Evolutionary conservation across 2,329 filamentous ascomycete species (phyloP).

Genomic region (Microdochium paspali): DNA sequence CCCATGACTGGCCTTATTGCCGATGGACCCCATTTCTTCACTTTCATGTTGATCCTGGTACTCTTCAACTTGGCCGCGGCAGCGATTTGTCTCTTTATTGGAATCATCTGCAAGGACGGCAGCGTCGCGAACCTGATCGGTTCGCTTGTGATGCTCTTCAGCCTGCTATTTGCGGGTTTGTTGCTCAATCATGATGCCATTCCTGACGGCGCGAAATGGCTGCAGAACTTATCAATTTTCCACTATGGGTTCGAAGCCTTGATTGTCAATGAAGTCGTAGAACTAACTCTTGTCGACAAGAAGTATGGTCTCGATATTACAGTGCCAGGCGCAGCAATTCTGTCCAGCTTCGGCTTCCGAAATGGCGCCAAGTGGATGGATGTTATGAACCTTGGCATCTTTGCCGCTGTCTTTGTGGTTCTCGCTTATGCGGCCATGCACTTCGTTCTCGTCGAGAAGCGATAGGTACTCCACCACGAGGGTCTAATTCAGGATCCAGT

Average conservation of each 20-base stretch:
- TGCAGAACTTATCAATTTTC: conserved; percentile 93
- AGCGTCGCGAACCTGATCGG: conserved; percentile 91
- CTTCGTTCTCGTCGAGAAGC: conserved; percentile 80
- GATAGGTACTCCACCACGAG: conserved; percentile 31
- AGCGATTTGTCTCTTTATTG: conserved; percentile 90
- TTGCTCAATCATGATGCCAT: conserved; percentile 93
- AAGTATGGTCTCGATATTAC: conserved; percentile 96
- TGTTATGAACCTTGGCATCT: conserved; percentile 69
- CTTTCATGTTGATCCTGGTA: conserved; percentile 84
- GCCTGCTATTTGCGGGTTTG: conserved; percentile 85
- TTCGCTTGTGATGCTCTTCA: conserved; percentile 95
- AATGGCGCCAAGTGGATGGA: conserved; percentile 81
- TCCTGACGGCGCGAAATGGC: conserved; percentile 74
- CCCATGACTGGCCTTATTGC: conserved; percentile 93
- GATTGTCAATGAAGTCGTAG: conserved; percentile 93
- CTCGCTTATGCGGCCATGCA: conserved; percentile 92
- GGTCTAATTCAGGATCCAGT: too few relatives aligned
- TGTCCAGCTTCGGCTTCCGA: conserved; percentile 92
- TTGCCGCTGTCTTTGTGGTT: conserved; percentile 74
- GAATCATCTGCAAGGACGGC: conserved; percentile 85
- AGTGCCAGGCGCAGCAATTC: conserved; percentile 85
- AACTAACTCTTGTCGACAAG: conserved; percentile 80
- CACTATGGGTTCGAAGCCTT: conserved; percentile 95
- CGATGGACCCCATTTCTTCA: conserved; percentile 74
- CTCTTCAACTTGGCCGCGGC: conserved; percentile 94